Evolutionary conservation across 2,329 filamentous ascomycete species (phyloP), one percentile per base, ranked within the genome.

Genomic region (Tolypocladium sp.): DNA sequence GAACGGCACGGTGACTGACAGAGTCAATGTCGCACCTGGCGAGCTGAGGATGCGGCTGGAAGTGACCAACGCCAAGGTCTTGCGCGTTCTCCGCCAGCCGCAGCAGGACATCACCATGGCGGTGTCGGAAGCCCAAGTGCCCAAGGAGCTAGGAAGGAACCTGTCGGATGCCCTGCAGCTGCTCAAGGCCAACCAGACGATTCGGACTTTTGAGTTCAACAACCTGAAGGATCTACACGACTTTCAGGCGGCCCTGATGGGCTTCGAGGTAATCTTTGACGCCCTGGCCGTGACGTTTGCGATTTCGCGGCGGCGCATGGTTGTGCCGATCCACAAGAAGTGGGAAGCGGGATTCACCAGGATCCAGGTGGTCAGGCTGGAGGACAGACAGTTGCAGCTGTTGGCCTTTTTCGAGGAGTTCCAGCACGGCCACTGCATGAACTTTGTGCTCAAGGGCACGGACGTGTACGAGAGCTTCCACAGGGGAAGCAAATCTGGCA

Each of bases 241-340:
- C 9, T 96, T 96, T 72, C 84, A 96, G 70, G 78, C 80, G 55
- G 89, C 90, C 3, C 77, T 96, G 59, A 96, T 91, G 0, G 91
- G 92, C 0, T 95, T 89, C 72, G 79, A 79, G 33, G 90, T 96
- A 20, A 75, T 89, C 9, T 92, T 87, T 64, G 89, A 91, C 69
- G 85, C 85, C 8, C 74, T 90, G 57, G 91, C 91, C 7, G 79
- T 82, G 9, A 86, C 85, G 0, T 90, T 96, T 71, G 86, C 88
- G 60, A 96, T 96, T 64, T 87, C 92, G 1, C 86, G 92, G 37
- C 85, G 90, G 55, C 84, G 90, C 64, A 94, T 92, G 88, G 90
- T 96, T 15, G 91, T 96, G 20, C 91, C 91, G 0, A 93, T 96
- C 64, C 90, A 95, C 76, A 96, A 96, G 76, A 94, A 94, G 72